Evolutionary conservation across 768 basidiomycete species (phyloP), one percentile per base, ranked within the genome.

Genomic region (Boletellus sp.): DNA sequence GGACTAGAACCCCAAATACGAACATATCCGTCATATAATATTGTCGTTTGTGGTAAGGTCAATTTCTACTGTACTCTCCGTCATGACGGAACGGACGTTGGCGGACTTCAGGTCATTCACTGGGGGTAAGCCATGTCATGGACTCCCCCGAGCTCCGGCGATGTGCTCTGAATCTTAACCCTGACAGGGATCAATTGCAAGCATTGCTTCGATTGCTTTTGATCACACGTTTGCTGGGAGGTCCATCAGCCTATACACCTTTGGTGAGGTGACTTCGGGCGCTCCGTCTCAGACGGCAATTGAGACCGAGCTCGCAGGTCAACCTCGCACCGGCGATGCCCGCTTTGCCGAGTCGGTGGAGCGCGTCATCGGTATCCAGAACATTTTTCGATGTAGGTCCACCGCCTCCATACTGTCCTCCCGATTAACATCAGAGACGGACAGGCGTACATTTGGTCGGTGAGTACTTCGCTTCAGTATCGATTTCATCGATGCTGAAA

Each of bases 251-350:
- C 51, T 79, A 6, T 79, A 74, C 51, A 79, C 77, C 0, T 78
- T 68, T 57, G 78, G 78, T 73, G 42, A 53, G 64, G 54, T n/a
- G 3, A 28, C 13, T 41, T 24, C 16, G 24, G 23, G 24, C 17
- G 2, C 38, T 3, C 28, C 3, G 37, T 16, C 11, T 34, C 43
- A 35, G 20, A 42, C 28, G 9, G 26, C 5, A 1, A 36, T 35
- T 34, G 46, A 45, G 23, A 33, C 22, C 17, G 13, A n/a, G 2
- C 37, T 17, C 6, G 8, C 40, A 78, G 78, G 78, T 13, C 79
- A 80, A 61, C 79, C 78, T 13, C 66, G 79, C 23, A 72, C 71
- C 10, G 79, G 78, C 11, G 66, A 80, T 45, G 50, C 51, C 0
- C 59, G 58, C 2, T 80, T 73, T 52, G 72, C 74, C 6, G 58